A percentile compares a stretch with the other conserved stretches of the same genome.
phyloP scores from a whole-genome alignment of 2,329 filamentous ascomycete genomes.

The Scytalidium lignicola region DNA sequence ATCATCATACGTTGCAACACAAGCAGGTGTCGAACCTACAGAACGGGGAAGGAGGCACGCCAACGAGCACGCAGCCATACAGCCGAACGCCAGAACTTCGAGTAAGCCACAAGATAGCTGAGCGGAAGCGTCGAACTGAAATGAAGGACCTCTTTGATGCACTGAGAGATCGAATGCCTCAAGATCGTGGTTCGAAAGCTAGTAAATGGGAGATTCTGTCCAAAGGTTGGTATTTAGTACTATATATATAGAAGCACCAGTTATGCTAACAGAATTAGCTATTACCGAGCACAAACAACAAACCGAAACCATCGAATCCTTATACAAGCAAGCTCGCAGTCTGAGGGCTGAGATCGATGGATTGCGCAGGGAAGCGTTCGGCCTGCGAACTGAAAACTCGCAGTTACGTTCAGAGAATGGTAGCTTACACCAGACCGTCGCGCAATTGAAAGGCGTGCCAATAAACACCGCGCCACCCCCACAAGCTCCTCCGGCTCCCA shows the following conservation, averaged over 20 bases:
- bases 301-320: slow-evolving; percentile 29
- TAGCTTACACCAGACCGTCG: slow-evolving; percentile 1
- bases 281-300: slow-evolving; percentile 58
- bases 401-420: slow-evolving; percentile 18
- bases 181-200: slow-evolving; percentile 76
- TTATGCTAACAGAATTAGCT: slow-evolving; percentile 34
- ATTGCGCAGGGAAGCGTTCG: slow-evolving; percentile 38
- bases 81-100: slow-evolving; percentile 77
- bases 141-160: slow-evolving; percentile 88
- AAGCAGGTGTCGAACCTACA: slow-evolving; percentile 64
- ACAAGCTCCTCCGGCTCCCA: not conserved
- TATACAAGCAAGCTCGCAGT: slow-evolving; percentile 33
- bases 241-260: not conserved
- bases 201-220: slow-evolving; percentile 88
- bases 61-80: slow-evolving; percentile 65
- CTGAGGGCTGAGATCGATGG: slow-evolving; percentile 11
- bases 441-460: not conserved
- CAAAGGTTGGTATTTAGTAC: slow-evolving; percentile 56
- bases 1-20: slow-evolving; percentile 74
- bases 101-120: slow-evolving; percentile 79
- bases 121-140: slow-evolving; percentile 76
- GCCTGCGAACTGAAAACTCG: slow-evolving; percentile 22
- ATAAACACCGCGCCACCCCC: slow-evolving; percentile 1
- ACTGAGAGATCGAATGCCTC: slow-evolving; percentile 70
- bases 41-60: slow-evolving; percentile 48